A percentile compares a stretch with the other conserved stretches of the same genome.
These are phyloP conservation scores for Fusarium lyarnte DNA, from an alignment of 2,329 filamentous ascomycete species.

Conservation along the genomic window DNA sequence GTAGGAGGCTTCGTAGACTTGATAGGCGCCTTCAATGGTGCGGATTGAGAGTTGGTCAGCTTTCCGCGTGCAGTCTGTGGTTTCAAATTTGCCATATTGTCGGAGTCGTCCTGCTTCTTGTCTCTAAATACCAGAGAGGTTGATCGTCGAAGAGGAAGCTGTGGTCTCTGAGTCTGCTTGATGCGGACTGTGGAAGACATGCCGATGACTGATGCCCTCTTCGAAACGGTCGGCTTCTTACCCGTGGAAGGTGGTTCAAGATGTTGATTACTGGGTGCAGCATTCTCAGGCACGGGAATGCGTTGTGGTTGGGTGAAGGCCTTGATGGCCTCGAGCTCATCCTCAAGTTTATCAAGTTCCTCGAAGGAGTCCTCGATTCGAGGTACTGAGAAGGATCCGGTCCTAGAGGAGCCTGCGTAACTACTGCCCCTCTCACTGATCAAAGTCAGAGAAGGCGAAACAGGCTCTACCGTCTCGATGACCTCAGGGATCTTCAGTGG, in stretches of 20 bases:
- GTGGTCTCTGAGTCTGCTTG: slow-evolving; percentile 51
- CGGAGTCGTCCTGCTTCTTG: slow-evolving; percentile 33
- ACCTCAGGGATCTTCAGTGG: slow-evolving; percentile 46
- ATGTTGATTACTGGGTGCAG: slow-evolving; percentile 9
- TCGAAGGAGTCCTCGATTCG: slow-evolving; percentile 73
- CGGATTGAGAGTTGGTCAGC: slow-evolving; percentile 19
- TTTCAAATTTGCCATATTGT: slow-evolving; percentile 24
- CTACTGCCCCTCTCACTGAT: slow-evolving; percentile 47
- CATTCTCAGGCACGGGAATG: slow-evolving; percentile 44
- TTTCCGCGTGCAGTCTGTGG: slow-evolving; percentile 33
- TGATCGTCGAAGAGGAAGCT: slow-evolving; percentile 54
- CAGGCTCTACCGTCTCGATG: slow-evolving; percentile 44
- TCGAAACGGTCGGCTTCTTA: slow-evolving; percentile 24
- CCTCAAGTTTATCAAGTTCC: slow-evolving; percentile 69
- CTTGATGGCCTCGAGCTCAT: slow-evolving; percentile 65
- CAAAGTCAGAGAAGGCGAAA: slow-evolving; percentile 48
- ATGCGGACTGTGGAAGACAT: slow-evolving; percentile 54
- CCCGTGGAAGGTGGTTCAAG: slow-evolving; percentile 30
- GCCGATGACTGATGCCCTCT: slow-evolving; percentile 46
- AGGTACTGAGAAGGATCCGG: slow-evolving; percentile 50
- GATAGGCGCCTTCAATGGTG: slow-evolving; percentile 53
- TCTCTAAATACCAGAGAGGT: slow-evolving; percentile 52
- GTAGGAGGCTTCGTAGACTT: slow-evolving; percentile 67
- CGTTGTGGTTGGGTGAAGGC: slow-evolving; percentile 50
- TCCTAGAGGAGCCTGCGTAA: slow-evolving; percentile 47